These are phyloP conservation scores for Pythium angustatum DNA, from an alignment of 352 stramenopile species.

Conservation along the genomic window DNA sequence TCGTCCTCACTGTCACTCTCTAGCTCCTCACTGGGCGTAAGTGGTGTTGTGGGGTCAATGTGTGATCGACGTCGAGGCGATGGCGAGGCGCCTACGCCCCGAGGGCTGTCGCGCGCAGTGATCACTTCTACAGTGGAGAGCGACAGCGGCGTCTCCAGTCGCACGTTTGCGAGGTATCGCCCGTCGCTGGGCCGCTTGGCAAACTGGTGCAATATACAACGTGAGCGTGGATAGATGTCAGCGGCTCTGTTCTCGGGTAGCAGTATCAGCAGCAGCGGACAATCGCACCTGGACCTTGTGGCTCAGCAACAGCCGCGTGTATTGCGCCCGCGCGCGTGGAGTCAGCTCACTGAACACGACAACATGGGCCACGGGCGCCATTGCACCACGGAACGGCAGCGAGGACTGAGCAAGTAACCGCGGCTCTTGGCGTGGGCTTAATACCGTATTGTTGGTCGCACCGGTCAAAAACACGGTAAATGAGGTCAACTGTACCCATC, in stretches of 20 bases:
- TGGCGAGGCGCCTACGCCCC: background rate
- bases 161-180: conserved; percentile 59
- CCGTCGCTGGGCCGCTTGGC: conserved; percentile 47
- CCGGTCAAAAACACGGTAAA: too few relatives aligned
- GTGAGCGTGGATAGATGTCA: too few relatives aligned
- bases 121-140: background rate
- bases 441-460: too few relatives aligned
- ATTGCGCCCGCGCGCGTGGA: conserved; percentile 53
- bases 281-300: conserved; percentile 53
- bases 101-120: background rate
- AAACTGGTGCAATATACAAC: conserved; percentile 57
- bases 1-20: background rate
- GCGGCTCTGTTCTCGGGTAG: background rate
- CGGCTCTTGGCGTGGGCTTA: conserved; percentile 2
- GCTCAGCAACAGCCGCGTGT: conserved; percentile 72
- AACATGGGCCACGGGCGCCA: conserved; percentile 34
- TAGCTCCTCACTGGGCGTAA: background rate
- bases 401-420: background rate
- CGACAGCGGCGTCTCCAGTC: conserved; percentile 24
- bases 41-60: background rate
- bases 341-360: conserved; percentile 71
- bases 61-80: background rate
- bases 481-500: too few relatives aligned
- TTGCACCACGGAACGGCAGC: background rate
- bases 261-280: background rate